Base-by-base conservation (phyloP, 2,329 filamentous ascomycete genomes). In the Aspergillus tubingensis region DNA sequence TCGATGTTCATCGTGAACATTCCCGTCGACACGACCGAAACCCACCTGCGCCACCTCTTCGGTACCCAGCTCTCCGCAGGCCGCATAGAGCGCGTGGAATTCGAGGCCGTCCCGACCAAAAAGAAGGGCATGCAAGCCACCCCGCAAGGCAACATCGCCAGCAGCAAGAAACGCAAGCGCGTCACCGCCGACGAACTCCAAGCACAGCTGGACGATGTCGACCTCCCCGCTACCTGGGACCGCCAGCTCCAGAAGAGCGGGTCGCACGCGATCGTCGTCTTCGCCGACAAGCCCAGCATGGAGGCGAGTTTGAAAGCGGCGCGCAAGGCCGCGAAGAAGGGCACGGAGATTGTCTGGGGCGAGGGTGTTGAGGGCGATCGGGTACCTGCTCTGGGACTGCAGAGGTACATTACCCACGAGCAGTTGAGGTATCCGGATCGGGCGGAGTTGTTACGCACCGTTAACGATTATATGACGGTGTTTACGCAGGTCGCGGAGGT, bases 1-100 rank as follows among this genome's bases (percentile, higher is more conserved):
- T 92, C 91, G 62, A 83, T 99, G 17, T 99, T 96, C 77, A 74
- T 96, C n/a, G 90, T 93, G 65, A 98, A 99, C 70, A 80, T 96
- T 0, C 95, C 95, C 6, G 82, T 89, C 64, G 93, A 97, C 72
- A 88, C 91, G 61, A 96, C 91, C 4, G 88, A 91, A 59, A 76
- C 82, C 1, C 91, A 93, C 69, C 83, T 98, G 44, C 88, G 91
- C 48, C 82, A 87, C 44, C 79, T 98, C 0, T 96, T 98, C 67
- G 80, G 86, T 0, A 81, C 84, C 0, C 85, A 96, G 15, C 83
- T 97, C 0, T 90, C 91, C 8, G 87, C 89, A 0, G 91, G 90
- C 2, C 84, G 90, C 50, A 90, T 98, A 51, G 91, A 96, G 75
- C 82, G 80, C 55, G 89, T 96, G 5, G 80, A 84, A 0, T 97